These are phyloP conservation scores for Dioscorea alata DNA, from an alignment of 106 monocot genomes.

Conservation along the genomic window DNA sequence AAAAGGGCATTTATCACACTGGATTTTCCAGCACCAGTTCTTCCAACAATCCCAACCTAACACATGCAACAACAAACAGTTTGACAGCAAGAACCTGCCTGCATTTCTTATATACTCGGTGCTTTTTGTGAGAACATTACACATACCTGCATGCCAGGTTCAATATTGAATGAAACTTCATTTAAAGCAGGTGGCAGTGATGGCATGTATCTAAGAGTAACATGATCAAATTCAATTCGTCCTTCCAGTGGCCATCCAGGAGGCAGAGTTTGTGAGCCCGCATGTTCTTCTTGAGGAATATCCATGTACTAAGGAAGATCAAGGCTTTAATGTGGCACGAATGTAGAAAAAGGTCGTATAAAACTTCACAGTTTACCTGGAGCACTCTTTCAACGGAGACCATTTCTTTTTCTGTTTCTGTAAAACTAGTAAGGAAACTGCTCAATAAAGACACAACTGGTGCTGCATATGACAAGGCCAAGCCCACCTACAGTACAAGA, in stretches of 20 bases:
- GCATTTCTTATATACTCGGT: too few species aligned
- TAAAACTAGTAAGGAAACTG: conserved; percentile 82
- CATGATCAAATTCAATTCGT: conserved; percentile 76
- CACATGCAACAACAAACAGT: background rate
- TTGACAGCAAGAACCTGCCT: background rate
- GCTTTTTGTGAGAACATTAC: too few species aligned
- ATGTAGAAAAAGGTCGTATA: background rate
- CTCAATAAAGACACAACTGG: conserved; percentile 80
- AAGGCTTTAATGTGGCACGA: conserved; percentile 1
- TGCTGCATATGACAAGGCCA: conserved; percentile 88
- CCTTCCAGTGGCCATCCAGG: conserved; percentile 78
- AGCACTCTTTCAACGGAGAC: conserved; percentile 90
- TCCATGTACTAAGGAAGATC: conserved; percentile 61
- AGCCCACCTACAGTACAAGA: conserved; percentile 51
- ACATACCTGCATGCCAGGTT: conserved; percentile 67
- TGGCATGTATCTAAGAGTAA: conserved; percentile 67
- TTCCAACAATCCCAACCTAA: conserved; percentile 94
- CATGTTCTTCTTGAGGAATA: conserved; percentile 79
- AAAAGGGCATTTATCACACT: conserved; percentile 96
- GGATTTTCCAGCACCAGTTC: conserved; percentile 97
- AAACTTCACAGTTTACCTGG: conserved; percentile 39
- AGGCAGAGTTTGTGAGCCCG: conserved; percentile 36
- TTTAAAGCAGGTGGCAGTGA: conserved; percentile 62
- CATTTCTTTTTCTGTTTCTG: conserved; percentile 99
- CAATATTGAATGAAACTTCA: conserved; percentile 72